phyloP scores from a whole-genome alignment of 768 basidiomycete genomes.

The Coprinopsis marcescibilis region DNA sequence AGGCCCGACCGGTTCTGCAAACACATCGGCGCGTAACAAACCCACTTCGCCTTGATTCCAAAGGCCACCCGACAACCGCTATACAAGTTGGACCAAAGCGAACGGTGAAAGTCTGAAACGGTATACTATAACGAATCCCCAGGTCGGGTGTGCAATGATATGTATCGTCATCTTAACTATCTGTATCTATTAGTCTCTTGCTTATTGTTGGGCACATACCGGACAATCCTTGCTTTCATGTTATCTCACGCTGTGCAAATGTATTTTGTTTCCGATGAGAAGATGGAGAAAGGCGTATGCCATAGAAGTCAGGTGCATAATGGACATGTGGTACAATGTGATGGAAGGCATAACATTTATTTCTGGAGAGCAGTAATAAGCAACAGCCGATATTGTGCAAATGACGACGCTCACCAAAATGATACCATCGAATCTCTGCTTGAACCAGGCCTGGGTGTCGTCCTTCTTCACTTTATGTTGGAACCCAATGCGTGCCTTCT shows the following conservation, averaged over 20 bases:
- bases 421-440: conserved; percentile 98
- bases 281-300: conserved; percentile 22
- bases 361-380: conserved; percentile 21
- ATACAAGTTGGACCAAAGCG: conserved; percentile 37
- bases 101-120: conserved; percentile 15
- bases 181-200: conserved; percentile 2
- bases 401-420: conserved; percentile 61
- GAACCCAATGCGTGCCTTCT: conserved; percentile 82
- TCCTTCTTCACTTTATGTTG: conserved; percentile 91
- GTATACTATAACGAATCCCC: no score
- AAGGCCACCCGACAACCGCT: conserved; percentile 27
- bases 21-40: conserved; percentile 17
- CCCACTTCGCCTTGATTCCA: conserved; percentile 26
- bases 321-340: conserved; percentile 13
- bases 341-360: conserved; percentile 24
- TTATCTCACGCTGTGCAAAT: neutral
- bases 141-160: neutral
- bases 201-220: neutral
- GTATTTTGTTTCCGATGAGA: conserved; percentile 4
- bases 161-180: neutral
- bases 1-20: conserved; percentile 14
- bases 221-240: neutral
- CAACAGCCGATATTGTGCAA: conserved; percentile 1
- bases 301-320: conserved; percentile 26
- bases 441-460: conserved; percentile 98